Evolutionary conservation across 2,329 filamentous ascomycete genomes (phyloP).

Genomic region (Hymenoscyphus fraxineus): DNA sequence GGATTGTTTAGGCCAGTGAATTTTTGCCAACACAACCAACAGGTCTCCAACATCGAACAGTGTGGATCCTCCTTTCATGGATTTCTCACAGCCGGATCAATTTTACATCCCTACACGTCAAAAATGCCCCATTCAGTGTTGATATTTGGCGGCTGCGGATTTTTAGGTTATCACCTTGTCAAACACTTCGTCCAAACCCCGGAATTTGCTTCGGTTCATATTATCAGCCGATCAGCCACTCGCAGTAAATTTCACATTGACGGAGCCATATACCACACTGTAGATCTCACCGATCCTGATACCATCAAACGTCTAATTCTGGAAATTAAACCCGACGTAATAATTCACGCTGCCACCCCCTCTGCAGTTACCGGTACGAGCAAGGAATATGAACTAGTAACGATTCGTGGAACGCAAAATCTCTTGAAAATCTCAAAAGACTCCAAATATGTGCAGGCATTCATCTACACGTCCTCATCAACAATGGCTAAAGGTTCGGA

Average conservation of each 20-base stretch:
- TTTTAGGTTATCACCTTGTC: conserved; percentile 6
- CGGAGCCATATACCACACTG: not conserved
- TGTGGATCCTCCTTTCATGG: too few species aligned
- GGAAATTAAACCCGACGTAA: not conserved
- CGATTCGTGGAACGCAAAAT: conserved; percentile 3
- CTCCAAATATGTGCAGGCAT: conserved; percentile 3
- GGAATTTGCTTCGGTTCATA: not conserved
- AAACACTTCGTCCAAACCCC: not conserved
- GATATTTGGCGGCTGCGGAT: conserved; percentile 3
- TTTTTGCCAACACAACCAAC: not conserved
- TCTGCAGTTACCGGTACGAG: conserved; percentile 2
- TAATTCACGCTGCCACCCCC: conserved; percentile 5
- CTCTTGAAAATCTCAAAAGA: conserved; percentile 1
- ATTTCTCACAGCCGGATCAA: too few species aligned
- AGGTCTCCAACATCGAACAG: not conserved
- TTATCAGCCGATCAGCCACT: conserved; percentile 3
- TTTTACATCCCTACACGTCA: not conserved
- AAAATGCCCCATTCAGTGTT: not conserved
- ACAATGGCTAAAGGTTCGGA: not conserved
- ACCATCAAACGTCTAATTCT: not conserved
- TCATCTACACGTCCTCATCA: conserved; percentile 8
- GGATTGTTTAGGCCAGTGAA: too few species aligned
- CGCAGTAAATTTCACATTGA: not conserved
- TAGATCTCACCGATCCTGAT: not conserved
- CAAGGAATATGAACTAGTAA: conserved; percentile 5